Conservation (phyloP, 768 basidiomycete species). For the Infundibulicybe gibba region DNA sequence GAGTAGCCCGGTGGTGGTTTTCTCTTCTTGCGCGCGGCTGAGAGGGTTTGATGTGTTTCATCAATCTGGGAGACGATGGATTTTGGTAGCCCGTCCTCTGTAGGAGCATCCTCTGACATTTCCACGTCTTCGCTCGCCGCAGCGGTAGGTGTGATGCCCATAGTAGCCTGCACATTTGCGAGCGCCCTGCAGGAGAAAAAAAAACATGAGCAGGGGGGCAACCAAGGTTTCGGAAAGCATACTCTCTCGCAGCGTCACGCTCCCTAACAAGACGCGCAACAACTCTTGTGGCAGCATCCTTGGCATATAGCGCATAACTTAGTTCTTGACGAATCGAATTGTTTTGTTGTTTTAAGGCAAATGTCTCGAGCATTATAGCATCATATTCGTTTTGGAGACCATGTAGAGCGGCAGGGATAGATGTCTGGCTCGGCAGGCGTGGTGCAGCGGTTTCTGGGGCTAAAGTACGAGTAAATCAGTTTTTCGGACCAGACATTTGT, state of each 20-base stretch:
- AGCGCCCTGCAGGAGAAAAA: constrained; percentile 62
- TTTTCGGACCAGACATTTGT: neutral
- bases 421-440: constrained; percentile 84
- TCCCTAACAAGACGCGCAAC: constrained; percentile 92
- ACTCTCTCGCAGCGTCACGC: constrained; percentile 96
- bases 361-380: constrained; percentile 85
- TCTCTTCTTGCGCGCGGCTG: constrained; percentile 88
- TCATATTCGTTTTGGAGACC: constrained; percentile 98
- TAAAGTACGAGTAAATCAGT: constrained; percentile 22
- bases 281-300: constrained; percentile 94
- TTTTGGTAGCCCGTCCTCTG: constrained; percentile 65
- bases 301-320: constrained; percentile 91
- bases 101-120: constrained; percentile 63
- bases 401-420: constrained; percentile 88
- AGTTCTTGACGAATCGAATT: constrained; percentile 88
- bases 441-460: constrained; percentile 84
- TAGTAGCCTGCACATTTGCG: constrained; percentile 85
- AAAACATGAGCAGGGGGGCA: constrained; percentile 4
- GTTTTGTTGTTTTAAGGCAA: constrained; percentile 86
- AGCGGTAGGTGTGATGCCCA: constrained; percentile 69
- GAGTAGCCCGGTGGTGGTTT: constrained; percentile 78
- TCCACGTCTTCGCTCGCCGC: constrained; percentile 68
- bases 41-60: constrained; percentile 67
- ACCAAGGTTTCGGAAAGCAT: constrained; percentile 27
- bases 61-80: constrained; percentile 60